These are phyloP conservation scores for Aureobasidium sp. DNA, from an alignment of 2,329 filamentous ascomycete genomes.

Conservation along the genomic window DNA sequence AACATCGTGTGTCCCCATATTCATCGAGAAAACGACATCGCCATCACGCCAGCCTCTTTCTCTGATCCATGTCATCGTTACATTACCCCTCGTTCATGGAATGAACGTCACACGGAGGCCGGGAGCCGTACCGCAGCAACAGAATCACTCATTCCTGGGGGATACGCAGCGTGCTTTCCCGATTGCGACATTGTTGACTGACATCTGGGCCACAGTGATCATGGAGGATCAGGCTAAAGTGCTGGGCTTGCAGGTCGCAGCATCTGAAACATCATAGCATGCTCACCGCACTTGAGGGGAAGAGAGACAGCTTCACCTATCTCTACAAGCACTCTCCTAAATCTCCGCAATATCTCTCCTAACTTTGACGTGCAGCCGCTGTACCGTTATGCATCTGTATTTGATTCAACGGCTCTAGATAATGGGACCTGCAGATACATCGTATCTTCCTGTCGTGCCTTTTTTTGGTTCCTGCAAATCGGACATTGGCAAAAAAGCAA, in stretches of 20 bases:
- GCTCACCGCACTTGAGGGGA: constrained; percentile 13
- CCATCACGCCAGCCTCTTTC: constrained; percentile 3
- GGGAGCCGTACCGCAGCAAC: constrained; percentile 2
- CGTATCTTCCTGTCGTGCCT: constrained; percentile 2
- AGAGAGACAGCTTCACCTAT: neutral
- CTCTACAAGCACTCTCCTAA: neutral
- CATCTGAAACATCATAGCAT: constrained; percentile 7
- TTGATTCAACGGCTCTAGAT: neutral
- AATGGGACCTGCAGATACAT: constrained; percentile 9
- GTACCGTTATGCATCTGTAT: constrained; percentile 10
- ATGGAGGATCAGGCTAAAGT: neutral
- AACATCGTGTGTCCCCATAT: neutral
- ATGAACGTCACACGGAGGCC: constrained; percentile 11
- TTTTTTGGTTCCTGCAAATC: constrained; percentile 5
- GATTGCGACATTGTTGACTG: neutral
- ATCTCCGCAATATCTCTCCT: constrained; percentile 3
- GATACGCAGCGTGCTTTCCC: neutral
- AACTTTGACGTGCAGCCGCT: constrained; percentile 3
- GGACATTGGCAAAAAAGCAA: neutral
- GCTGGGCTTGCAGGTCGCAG: constrained; percentile 3
- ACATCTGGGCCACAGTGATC: neutral
- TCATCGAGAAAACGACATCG: neutral
- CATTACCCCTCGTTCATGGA: constrained; percentile 9
- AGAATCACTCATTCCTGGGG: constrained; percentile 4
- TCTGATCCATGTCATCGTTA: constrained; percentile 13